Conservation (phyloP, 768 basidiomycete genomes). For the Mrakia gelida region DNA sequence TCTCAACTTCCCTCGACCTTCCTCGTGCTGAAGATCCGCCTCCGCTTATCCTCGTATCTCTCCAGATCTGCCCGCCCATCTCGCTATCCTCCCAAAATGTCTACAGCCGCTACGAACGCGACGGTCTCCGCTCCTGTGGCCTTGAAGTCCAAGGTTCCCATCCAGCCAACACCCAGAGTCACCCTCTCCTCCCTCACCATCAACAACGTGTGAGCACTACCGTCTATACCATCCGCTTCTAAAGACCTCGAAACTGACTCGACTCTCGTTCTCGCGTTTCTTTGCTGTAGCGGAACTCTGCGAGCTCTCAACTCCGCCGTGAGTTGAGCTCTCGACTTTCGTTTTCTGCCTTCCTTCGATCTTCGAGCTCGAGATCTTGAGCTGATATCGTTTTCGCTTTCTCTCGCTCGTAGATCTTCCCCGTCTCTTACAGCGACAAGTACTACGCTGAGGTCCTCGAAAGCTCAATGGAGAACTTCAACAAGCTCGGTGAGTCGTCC, state of each 20-base stretch:
- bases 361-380: too few relatives aligned
- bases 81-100: not conserved
- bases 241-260: not conserved
- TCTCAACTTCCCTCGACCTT: not conserved
- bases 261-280: not conserved
- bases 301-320: conserved; percentile 29
- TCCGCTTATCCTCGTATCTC: not conserved
- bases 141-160: conserved; percentile 1
- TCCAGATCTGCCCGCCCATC: not conserved
- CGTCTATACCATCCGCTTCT: not conserved
- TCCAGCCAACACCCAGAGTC: conserved; percentile 26
- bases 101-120: conserved; percentile 29
- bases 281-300: conserved; percentile 25
- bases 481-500: conserved; percentile 29
- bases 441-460: conserved; percentile 30
- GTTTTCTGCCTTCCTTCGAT: not conserved
- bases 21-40: not conserved
- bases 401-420: conserved; percentile 15
- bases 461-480: conserved; percentile 28
- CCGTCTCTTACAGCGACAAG: conserved; percentile 20
- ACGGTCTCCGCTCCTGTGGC: conserved; percentile 26
- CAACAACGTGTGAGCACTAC: conserved; percentile 24
- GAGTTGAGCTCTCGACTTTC: conserved; percentile 2
- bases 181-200: conserved; percentile 28
- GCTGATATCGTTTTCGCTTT: not conserved